These are phyloP conservation scores for Monosporascus cannonballus DNA, from an alignment of 2,329 filamentous ascomycete genomes.

Conservation along the genomic window DNA sequence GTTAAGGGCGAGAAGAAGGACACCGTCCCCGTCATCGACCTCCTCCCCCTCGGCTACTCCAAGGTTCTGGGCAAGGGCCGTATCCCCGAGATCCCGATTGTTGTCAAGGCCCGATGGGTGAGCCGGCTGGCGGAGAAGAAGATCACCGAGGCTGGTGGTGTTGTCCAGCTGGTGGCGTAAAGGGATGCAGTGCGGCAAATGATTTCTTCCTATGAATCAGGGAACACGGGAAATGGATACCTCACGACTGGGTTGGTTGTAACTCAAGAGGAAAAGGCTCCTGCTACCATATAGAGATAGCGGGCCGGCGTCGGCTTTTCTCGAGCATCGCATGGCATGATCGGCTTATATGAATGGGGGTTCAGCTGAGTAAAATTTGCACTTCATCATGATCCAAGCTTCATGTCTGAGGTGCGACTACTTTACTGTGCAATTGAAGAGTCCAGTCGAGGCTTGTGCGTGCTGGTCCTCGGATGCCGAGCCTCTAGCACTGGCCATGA, in stretches of 20 bases:
- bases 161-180: constrained; percentile 93
- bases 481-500: too few relatives aligned
- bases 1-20: constrained; percentile 72
- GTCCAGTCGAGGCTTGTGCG: too few relatives aligned
- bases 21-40: constrained; percentile 95
- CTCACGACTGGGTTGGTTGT: constrained; percentile 20
- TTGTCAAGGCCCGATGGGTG: constrained; percentile 93
- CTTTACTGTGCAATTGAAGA: too few relatives aligned
- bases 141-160: constrained; percentile 96
- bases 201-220: constrained; percentile 13
- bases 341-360: constrained; percentile 22
- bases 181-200: constrained; percentile 4
- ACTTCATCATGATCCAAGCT: constrained; percentile 14
- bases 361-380: constrained; percentile 24
- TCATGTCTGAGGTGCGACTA: neutral
- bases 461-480: too few relatives aligned
- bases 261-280: constrained; percentile 5
- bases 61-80: constrained; percentile 99
- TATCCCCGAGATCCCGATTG: constrained; percentile 84
- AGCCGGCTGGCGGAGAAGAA: constrained; percentile 96
- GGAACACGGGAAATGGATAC: constrained; percentile 18
- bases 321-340: constrained; percentile 24
- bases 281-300: constrained; percentile 12
- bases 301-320: constrained; percentile 20
- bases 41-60: constrained; percentile 93